Evolutionary conservation across 768 basidiomycete species (phyloP), one percentile per base, ranked within the genome.

Genomic region (Pisolithus microcarpus): DNA sequence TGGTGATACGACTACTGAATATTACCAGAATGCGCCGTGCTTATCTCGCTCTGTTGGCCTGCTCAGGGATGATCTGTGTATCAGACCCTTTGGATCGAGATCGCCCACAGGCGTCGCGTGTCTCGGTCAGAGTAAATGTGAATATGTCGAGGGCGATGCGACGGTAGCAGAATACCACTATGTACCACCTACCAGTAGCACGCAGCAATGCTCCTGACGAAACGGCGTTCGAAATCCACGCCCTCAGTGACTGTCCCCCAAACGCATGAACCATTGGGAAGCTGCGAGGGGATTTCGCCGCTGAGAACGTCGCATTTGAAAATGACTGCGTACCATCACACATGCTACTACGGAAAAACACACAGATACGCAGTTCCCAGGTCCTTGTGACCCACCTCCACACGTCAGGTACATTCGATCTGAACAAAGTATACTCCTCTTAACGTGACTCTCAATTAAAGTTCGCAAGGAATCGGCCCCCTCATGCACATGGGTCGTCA

Each of bases 261-360:
- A 23, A 43, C 43, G 23, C 15, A n/a, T n/a, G n/a, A 44, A 44
- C 5, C 43, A 19, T 15, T 44, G 7, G 42, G 42, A 43, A 43
- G 42, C 23, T 43, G 23, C 23, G 19, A 15, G 26, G 34, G 34
- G 28, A 26, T 26, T 44, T 44, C 43, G 24, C 21, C 43, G 43
- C 43, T n/a, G 43, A 44, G 43, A 44, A 44, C n/a, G 28, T 44
- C 43, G 43, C 43, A 44, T 44, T 44, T 44, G 24, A 44, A 44
- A 44, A 44, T 44, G 43, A n/a, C 16, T 19, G 21, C 4, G 4
- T 26, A 40, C 43, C 28, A 18, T 26, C 15, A n/a, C 23, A 16
- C 26, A 44, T n/a, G 23, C 26, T 44, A 28, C 43, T 26, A 26
- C 43, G 24, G 28, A 44, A 26, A 26, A 26, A 44, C 43, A 18